phyloP scores from a whole-genome alignment of 140 eudicot genomes.

The Eryngium alpinum region DNA sequence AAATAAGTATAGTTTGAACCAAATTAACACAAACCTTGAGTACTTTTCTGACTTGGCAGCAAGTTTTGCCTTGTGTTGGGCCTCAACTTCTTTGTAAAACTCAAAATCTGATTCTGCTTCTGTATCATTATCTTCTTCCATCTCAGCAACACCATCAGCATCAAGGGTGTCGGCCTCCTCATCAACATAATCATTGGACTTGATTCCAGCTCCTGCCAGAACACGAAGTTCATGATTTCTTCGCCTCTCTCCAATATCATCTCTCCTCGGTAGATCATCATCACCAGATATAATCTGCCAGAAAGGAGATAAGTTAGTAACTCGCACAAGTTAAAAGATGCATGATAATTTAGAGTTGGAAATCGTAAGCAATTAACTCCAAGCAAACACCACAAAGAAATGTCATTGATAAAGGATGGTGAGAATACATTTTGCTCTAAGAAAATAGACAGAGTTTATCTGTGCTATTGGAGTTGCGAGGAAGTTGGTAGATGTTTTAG shows the following conservation, averaged over 20 bases:
- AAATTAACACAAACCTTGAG: constrained; percentile 43
- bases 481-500: too few species aligned
- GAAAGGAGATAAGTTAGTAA: neutral
- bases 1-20: neutral
- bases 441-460: too few species aligned
- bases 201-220: constrained; percentile 73
- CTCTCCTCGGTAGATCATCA: constrained; percentile 86
- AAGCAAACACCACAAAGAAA: neutral
- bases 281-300: constrained; percentile 75
- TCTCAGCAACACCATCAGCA: constrained; percentile 33
- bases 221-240: constrained; percentile 79
- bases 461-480: too few species aligned
- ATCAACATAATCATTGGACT: constrained; percentile 40
- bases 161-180: constrained; percentile 27
- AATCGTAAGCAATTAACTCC: neutral
- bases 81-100: constrained; percentile 52
- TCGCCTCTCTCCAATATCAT: constrained; percentile 93
- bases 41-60: constrained; percentile 58
- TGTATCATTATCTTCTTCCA: constrained; percentile 30
- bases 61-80: constrained; percentile 50
- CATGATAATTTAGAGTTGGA: neutral
- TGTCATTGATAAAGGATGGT: too few species aligned
- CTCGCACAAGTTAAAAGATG: neutral
- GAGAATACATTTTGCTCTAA: too few species aligned
- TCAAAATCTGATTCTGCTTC: constrained; percentile 79